A percentile compares a stretch with the other conserved stretches of the same genome.
These are phyloP conservation scores for Neurospora sp. DNA, from an alignment of 495 filamentous ascomycete genomes.

Conservation along the genomic window DNA sequence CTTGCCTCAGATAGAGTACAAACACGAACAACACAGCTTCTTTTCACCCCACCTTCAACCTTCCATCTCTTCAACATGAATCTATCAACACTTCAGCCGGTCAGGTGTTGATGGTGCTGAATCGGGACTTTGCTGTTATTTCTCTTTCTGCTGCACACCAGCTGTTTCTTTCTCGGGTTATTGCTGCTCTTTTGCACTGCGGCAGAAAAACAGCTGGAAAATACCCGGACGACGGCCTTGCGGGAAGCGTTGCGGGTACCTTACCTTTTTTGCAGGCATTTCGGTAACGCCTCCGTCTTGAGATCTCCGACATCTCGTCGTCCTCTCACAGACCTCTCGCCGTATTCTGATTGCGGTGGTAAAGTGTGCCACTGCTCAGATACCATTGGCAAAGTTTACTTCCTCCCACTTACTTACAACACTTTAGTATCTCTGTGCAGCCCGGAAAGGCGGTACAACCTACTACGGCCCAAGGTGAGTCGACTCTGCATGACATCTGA, in stretches of 20 bases:
- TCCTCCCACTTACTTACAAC: background rate
- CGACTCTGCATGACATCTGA: background rate
- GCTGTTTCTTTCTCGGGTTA: background rate
- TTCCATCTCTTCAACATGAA: background rate
- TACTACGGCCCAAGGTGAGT: background rate
- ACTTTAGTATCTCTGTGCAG: background rate
- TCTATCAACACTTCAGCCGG: background rate
- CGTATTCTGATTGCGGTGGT: background rate
- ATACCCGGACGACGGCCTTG: background rate
- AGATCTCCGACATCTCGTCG: background rate
- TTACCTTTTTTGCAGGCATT: background rate
- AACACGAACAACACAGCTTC: background rate
- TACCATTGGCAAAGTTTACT: background rate
- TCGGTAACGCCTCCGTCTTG: background rate
- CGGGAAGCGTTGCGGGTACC: background rate
- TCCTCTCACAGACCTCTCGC: background rate
- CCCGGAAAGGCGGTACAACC: background rate
- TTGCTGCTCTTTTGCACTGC: background rate
- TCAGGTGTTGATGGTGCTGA: background rate
- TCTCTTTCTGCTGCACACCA: background rate
- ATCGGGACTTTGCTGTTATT: background rate
- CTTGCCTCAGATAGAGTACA: background rate
- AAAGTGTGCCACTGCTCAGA: background rate
- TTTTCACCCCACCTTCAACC: background rate
- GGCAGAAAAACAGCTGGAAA: background rate